These are phyloP conservation scores for Phialophora chinensis DNA, from an alignment of 2,329 filamentous ascomycete genomes.

Conservation along the genomic window DNA sequence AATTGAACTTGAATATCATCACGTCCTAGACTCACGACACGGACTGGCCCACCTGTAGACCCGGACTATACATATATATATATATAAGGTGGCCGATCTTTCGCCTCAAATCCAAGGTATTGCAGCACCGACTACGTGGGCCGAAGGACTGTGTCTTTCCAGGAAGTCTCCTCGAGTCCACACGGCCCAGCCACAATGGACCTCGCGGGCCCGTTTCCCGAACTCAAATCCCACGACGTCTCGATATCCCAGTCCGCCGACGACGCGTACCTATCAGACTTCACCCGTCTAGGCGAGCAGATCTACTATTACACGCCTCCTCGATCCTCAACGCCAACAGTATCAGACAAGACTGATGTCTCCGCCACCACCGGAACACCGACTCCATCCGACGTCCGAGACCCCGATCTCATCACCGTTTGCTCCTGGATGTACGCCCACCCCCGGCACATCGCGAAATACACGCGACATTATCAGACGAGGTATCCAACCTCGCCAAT, in stretches of 20 bases:
- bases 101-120: background rate
- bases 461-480: slow-evolving; percentile 54
- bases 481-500: slow-evolving; percentile 56
- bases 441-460: slow-evolving; percentile 60
- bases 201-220: slow-evolving; percentile 25
- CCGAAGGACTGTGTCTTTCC: background rate
- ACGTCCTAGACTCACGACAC: background rate
- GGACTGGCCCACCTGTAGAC: background rate
- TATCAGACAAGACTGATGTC: background rate
- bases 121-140: background rate
- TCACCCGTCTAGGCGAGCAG: slow-evolving; percentile 27
- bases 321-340: background rate
- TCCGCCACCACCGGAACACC: background rate
- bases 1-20: background rate
- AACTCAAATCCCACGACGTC: slow-evolving; percentile 17
- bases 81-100: background rate
- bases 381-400: background rate
- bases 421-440: slow-evolving; percentile 60
- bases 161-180: background rate
- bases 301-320: slow-evolving; percentile 26
- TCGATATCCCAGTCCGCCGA: background rate
- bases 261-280: slow-evolving; percentile 28
- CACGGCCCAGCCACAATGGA: slow-evolving; percentile 18
- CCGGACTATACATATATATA: background rate
- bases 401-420: slow-evolving; percentile 56